These are phyloP conservation scores for Penicillium sp. DNA, from an alignment of 2,329 filamentous ascomycete species.

Conservation along the genomic window DNA sequence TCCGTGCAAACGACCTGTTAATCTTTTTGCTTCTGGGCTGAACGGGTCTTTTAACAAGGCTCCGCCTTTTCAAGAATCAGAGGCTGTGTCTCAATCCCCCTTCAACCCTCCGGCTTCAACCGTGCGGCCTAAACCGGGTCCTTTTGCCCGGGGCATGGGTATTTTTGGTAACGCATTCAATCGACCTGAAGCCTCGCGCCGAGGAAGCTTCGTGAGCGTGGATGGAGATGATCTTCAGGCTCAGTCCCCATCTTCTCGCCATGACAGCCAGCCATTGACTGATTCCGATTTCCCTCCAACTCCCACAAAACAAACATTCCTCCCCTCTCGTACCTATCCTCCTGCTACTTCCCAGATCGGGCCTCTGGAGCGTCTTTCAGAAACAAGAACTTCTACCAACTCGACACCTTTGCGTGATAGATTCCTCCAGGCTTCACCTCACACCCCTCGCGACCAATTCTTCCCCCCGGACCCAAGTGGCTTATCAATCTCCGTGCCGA, in stretches of 20 bases:
- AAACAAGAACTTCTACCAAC: slow-evolving; percentile 28
- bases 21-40: slow-evolving; percentile 65
- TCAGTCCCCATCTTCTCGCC: slow-evolving; percentile 55
- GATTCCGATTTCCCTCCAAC: slow-evolving; percentile 86
- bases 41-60: slow-evolving; percentile 59
- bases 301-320: slow-evolving; percentile 69
- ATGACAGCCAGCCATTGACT: slow-evolving; percentile 57
- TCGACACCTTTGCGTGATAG: slow-evolving; percentile 61
- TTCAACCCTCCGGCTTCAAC: slow-evolving; percentile 63
- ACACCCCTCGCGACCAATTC: slow-evolving; percentile 74
- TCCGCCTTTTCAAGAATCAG: slow-evolving; percentile 65
- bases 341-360: slow-evolving; percentile 33
- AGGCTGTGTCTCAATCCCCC: slow-evolving; percentile 77
- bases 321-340: slow-evolving; percentile 38
- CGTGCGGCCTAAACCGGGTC: slow-evolving; percentile 62
- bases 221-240: slow-evolving; percentile 72
- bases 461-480: slow-evolving; percentile 77
- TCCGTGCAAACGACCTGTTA: slow-evolving; percentile 84
- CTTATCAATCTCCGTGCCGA: slow-evolving; percentile 73
- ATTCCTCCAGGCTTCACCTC: slow-evolving; percentile 61
- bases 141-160: slow-evolving; percentile 64
- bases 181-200: slow-evolving; percentile 51
- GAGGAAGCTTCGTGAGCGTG: slow-evolving; percentile 75
- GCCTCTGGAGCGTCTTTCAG: slow-evolving; percentile 36
- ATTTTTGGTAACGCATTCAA: slow-evolving; percentile 62